Evolutionary conservation across 805 yeast species (phyloP).

Genomic region (Metahyphopichia silvanorum): DNA sequence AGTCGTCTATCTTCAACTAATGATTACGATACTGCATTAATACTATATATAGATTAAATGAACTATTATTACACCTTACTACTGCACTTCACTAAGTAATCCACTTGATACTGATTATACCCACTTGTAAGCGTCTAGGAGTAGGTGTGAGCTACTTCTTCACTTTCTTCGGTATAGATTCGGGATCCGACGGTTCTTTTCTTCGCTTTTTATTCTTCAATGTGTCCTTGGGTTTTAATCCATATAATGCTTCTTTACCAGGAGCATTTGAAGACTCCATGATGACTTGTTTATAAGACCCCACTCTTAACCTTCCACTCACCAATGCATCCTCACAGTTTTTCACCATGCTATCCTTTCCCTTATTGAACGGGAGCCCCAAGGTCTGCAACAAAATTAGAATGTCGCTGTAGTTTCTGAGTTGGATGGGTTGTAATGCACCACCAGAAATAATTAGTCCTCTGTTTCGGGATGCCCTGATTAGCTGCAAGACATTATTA

Average conservation of each 20-base stretch:
- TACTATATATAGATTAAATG: too few species aligned
- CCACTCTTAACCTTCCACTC: conserved; percentile 69
- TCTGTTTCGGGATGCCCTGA: conserved; percentile 76
- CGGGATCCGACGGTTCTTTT: too few species aligned
- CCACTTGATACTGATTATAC: too few species aligned
- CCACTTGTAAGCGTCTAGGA: too few species aligned
- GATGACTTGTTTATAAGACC: conserved; percentile 72
- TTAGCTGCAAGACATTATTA: conserved; percentile 66
- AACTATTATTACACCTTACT: too few species aligned
- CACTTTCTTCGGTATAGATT: too few species aligned
- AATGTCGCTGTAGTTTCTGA: conserved; percentile 69
- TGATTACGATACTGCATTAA: too few species aligned
- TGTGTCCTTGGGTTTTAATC: conserved; percentile 15
- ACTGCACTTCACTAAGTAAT: too few species aligned
- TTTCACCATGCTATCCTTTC: conserved; percentile 55
- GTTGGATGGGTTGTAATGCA: conserved; percentile 50
- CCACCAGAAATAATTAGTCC: conserved; percentile 84
- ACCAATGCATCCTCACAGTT: conserved; percentile 63
- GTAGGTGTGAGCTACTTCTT: too few species aligned
- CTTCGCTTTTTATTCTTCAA: conserved; percentile 9
- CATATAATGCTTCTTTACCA: conserved; percentile 25
- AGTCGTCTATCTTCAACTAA: too few species aligned
- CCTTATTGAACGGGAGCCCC: conserved; percentile 66
- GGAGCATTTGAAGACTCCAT: conserved; percentile 7
- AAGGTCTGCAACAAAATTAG: conserved; percentile 60